These are phyloP conservation scores for Colletotrichum tamarilloi DNA, from an alignment of 2,329 filamentous ascomycete genomes.

Conservation along the genomic window DNA sequence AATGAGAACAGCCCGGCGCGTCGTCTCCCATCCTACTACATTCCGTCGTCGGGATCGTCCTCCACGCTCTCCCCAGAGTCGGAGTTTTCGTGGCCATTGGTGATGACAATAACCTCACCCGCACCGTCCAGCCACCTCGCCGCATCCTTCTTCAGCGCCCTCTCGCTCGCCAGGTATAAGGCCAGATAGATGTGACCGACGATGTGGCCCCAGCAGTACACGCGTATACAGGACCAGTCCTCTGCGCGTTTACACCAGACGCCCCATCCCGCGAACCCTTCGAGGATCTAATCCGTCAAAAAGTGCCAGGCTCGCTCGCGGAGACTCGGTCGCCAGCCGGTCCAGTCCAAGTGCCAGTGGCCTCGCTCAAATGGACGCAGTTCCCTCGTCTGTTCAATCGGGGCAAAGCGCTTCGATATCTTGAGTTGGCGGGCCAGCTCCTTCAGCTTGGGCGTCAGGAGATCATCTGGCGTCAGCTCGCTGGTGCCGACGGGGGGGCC, in stretches of 20 bases:
- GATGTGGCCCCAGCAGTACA: conserved; percentile 84
- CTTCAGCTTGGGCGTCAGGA: conserved; percentile 67
- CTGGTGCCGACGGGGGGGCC: conserved; percentile 61
- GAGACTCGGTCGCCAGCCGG: conserved; percentile 60
- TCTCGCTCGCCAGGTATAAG: conserved; percentile 77
- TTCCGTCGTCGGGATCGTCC: neutral
- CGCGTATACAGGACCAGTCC: conserved; percentile 61
- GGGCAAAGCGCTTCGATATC: conserved; percentile 64
- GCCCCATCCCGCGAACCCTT: conserved; percentile 74
- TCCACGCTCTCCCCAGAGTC: conserved; percentile 32
- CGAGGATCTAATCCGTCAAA: conserved; percentile 68
- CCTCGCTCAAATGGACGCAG: conserved; percentile 76
- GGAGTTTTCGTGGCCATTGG: conserved; percentile 29
- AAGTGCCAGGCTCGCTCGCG: conserved; percentile 71
- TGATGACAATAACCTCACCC: conserved; percentile 61
- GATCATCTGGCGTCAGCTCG: conserved; percentile 55
- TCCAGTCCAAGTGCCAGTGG: conserved; percentile 77
- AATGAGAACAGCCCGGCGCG: neutral
- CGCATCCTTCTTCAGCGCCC: conserved; percentile 67
- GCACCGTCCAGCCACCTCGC: conserved; percentile 75
- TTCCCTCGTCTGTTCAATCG: conserved; percentile 50
- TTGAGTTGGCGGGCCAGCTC: conserved; percentile 65
- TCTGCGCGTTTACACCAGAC: conserved; percentile 65
- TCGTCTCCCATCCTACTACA: neutral
- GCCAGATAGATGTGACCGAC: conserved; percentile 79